Conservation (phyloP, 164 flowering plant species). For the Vitis labrusca region DNA sequence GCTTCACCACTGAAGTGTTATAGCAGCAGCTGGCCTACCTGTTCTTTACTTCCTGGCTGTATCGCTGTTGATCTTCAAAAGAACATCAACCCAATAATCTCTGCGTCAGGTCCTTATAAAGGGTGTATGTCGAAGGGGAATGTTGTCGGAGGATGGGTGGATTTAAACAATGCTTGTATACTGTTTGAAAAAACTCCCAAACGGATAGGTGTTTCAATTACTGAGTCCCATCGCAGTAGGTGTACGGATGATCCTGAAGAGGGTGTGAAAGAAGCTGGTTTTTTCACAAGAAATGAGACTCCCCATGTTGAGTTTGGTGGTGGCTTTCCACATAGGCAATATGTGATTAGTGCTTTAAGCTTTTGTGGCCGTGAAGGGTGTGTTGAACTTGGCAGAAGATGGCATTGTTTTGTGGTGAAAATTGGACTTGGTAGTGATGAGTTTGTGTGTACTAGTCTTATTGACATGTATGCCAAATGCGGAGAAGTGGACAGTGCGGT, state of each 20-base stretch:
- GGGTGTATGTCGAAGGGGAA: neutral
- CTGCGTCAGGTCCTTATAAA: neutral
- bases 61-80: neutral
- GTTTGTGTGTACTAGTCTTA: slow-evolving; percentile 14
- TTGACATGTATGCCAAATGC: slow-evolving; percentile 27
- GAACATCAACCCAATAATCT: neutral
- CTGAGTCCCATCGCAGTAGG: neutral
- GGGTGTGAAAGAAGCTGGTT: neutral
- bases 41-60: neutral
- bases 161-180: neutral
- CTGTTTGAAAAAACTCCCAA: slow-evolving; percentile 8
- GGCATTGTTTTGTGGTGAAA: slow-evolving; percentile 16
- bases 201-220: neutral
- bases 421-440: slow-evolving; percentile 13
- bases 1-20: neutral
- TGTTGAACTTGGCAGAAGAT: slow-evolving; percentile 14
- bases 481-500: slow-evolving; percentile 16
- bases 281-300: slow-evolving; percentile 1
- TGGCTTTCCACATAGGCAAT: neutral
- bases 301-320: neutral
- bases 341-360: slow-evolving; percentile 12
- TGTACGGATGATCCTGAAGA: no score
- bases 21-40: neutral
- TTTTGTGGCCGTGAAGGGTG: slow-evolving; percentile 6
- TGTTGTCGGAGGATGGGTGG: neutral